phyloP scores from a whole-genome alignment of 73 alveolate species.

The Urostyla sp. region DNA sequence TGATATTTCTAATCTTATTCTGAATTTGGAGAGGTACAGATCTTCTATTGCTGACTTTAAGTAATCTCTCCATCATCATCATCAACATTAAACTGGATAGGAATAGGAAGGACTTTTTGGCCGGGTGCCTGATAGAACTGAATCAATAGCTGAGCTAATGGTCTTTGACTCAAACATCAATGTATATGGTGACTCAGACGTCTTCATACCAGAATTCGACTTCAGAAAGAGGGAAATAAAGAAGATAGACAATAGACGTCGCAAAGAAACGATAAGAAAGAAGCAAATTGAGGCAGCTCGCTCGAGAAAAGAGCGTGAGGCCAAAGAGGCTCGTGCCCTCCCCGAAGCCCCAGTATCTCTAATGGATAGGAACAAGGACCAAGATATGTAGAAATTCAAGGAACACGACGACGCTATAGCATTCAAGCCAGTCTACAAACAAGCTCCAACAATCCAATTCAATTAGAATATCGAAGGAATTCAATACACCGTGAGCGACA shows the following conservation, averaged over 20 bases:
- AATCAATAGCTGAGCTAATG: slow-evolving; percentile 54
- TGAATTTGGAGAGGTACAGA: slow-evolving; percentile 23
- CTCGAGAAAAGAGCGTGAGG: not conserved
- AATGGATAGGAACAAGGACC: slow-evolving; percentile 12
- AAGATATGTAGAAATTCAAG: slow-evolving; percentile 8
- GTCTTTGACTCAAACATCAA: slow-evolving; percentile 50
- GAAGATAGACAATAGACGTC: not conserved
- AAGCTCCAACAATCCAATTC: slow-evolving; percentile 27
- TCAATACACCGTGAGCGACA: slow-evolving; percentile 16
- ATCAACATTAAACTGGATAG: not conserved
- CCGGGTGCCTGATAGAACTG: slow-evolving; percentile 59
- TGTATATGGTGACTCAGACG: slow-evolving; percentile 55
- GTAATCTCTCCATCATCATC: not conserved
- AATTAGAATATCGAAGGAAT: slow-evolving; percentile 36
- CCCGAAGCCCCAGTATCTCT: slow-evolving; percentile 42
- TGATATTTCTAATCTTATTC: slow-evolving; percentile 26
- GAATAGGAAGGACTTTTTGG: slow-evolving; percentile 54
- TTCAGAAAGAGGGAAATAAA: slow-evolving; percentile 30
- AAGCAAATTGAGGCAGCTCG: not conserved
- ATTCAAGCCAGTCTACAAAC: slow-evolving; percentile 19
- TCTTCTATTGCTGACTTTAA: slow-evolving; percentile 37
- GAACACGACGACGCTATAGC: slow-evolving; percentile 14
- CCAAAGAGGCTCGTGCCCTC: not conserved
- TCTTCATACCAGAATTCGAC: slow-evolving; percentile 55
- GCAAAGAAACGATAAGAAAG: not conserved